Evolutionary conservation across 2,329 filamentous ascomycete genomes (phyloP), one percentile per base, ranked within the genome.

Genomic region (Colletotrichum sp.): DNA sequence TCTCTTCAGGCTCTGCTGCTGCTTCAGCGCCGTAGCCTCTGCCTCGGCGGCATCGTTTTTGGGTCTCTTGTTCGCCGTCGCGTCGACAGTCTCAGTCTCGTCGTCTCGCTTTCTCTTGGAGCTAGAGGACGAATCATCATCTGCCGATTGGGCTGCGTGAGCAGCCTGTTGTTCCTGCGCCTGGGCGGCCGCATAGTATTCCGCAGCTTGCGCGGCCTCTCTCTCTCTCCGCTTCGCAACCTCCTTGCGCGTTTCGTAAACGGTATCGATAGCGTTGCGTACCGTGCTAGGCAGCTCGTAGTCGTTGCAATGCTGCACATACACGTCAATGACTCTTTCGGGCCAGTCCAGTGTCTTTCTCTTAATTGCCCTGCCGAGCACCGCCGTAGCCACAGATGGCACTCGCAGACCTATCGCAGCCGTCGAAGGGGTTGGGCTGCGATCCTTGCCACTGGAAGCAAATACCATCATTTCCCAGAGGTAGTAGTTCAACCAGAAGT

Each of bases 401-500:
- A 91, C 90, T 27, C 93, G 90, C 62, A 91, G 87, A 9, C 87
- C 87, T 65, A 89, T 88, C 22, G 83, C 81, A 1, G 81, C 79
- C 6, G 86, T 86, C 4, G 85, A 86, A 7, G 90, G 89, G 0
- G 88, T 90, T 2, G 89, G 88, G 75, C 90, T 91, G 75, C 89
- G 87, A 44, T 86, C 85, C 71, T 88, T 90, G 71, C 89, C 87
- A 74, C 83, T 86, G 7, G 88, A 88, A 3, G 87, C 85, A 78
- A 90, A 92, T 6, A 91, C 81, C 74, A 94, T 89, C 89, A 99
- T 93, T 85, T 99, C 97, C 94, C 96, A 99, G 69, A 93, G 89
- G 85, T 98, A 98, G 84, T 95, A 98, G 59, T 93, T 92, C 71
- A 96, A 90, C 97, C 97, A 99, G 83, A 99, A 99, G 80, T 98